Percentiles rank a stretch among this genome's conserved stretches.
Conservation (phyloP, 2,329 filamentous ascomycete species). For the Colletotrichum costaricense region DNA sequence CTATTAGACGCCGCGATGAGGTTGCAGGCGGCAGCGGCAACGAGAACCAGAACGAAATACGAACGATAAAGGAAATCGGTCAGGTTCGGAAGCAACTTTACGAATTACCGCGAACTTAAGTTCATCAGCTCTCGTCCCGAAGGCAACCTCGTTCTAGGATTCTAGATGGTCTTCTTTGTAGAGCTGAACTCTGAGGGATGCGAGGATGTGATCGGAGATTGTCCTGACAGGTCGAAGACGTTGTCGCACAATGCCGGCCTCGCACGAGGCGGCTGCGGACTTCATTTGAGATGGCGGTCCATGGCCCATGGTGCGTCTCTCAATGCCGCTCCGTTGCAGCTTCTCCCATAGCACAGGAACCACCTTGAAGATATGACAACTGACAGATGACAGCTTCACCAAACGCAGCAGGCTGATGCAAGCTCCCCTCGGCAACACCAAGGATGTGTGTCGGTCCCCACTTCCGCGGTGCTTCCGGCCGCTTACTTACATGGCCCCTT, state of each 20-base stretch:
- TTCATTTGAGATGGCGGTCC: conserved; percentile 17
- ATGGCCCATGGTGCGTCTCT: conserved; percentile 15
- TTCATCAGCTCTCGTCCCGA: neutral
- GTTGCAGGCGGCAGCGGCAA: conserved; percentile 1
- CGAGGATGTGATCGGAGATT: conserved; percentile 6
- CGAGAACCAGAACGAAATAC: neutral
- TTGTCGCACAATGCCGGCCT: conserved; percentile 19
- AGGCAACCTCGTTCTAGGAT: neutral
- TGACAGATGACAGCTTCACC: conserved; percentile 35
- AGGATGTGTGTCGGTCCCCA: conserved; percentile 21
- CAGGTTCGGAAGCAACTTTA: conserved; percentile 10
- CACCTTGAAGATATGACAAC: conserved; percentile 33
- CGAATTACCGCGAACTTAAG: neutral
- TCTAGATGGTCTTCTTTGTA: neutral
- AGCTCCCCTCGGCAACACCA: conserved; percentile 10
- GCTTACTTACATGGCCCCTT: conserved; percentile 25
- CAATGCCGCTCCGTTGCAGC: conserved; percentile 15
- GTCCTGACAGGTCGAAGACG: conserved; percentile 19
- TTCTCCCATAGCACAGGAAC: conserved; percentile 1
- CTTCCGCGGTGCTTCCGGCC: conserved; percentile 26
- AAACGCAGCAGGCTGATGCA: conserved; percentile 28
- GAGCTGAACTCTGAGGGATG: conserved; percentile 4
- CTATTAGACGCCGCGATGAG: neutral
- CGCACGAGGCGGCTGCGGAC: conserved; percentile 11
- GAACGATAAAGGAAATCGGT: conserved; percentile 16